Evolutionary conservation across 495 filamentous ascomycete species (phyloP).

Genomic region (Lasiosphaeria ovina): DNA sequence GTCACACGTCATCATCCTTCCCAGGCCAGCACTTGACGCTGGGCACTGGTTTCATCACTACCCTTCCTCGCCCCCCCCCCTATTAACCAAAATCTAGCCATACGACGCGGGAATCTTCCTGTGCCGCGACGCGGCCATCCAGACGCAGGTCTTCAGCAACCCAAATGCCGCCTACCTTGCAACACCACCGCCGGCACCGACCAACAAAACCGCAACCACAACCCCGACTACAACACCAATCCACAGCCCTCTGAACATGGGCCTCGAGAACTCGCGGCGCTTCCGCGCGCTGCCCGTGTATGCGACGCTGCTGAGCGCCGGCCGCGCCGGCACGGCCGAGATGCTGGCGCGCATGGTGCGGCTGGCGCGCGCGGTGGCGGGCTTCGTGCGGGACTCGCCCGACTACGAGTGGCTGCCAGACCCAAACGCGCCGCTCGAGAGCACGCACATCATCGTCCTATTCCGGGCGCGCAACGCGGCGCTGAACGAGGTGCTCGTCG

Average conservation of each 20-base stretch:
- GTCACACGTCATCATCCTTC: conserved; percentile 18
- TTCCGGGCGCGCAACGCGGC: conserved; percentile 70
- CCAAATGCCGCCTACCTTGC: conserved; percentile 73
- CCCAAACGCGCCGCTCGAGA: conserved; percentile 24
- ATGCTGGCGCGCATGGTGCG: conserved; percentile 72
- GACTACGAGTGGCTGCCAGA: conserved; percentile 67
- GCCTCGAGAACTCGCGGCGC: conserved; percentile 86
- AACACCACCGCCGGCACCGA: conserved; percentile 59
- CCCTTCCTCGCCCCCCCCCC: background rate
- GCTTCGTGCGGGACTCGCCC: conserved; percentile 53
- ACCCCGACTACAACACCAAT: conserved; percentile 73
- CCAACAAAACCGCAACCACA: conserved; percentile 58
- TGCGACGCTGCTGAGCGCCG: conserved; percentile 73
- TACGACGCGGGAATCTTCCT: conserved; percentile 94
- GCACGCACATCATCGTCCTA: conserved; percentile 73
- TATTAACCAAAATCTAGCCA: conserved; percentile 46
- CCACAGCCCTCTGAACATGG: conserved; percentile 81
- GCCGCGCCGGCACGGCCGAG: conserved; percentile 62
- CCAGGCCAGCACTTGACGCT: background rate
- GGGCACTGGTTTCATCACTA: background rate
- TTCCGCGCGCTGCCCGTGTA: conserved; percentile 90
- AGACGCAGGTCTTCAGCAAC: conserved; percentile 71
- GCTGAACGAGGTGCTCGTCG: conserved; percentile 63
- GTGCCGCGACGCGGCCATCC: conserved; percentile 56
- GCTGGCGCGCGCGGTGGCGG: conserved; percentile 66